phyloP scores from a whole-genome alignment of 176 grass and related monocot genomes.

The Thalia dealbata region DNA sequence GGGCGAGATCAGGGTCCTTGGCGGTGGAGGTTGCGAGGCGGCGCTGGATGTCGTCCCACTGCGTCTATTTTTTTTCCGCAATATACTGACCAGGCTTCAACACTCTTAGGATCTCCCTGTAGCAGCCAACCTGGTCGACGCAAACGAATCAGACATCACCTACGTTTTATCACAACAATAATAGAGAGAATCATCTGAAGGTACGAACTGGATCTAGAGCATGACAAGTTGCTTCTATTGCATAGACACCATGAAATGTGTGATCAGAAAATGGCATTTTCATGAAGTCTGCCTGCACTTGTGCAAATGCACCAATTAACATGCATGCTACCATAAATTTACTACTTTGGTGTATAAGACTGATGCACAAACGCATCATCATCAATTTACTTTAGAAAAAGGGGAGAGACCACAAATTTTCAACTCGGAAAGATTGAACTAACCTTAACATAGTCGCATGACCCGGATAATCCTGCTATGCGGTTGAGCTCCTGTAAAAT shows the following conservation, averaged over 20 bases:
- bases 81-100: constrained; percentile 91
- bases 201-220: constrained; percentile 55
- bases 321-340: not conserved
- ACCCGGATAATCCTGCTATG: constrained; percentile 46
- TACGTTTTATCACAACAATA: no score
- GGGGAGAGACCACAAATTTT: not conserved
- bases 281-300: constrained; percentile 73
- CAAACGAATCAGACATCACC: no score
- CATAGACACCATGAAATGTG: constrained; percentile 54
- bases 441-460: no score
- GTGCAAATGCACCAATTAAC: not conserved
- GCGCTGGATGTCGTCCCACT: constrained; percentile 98
- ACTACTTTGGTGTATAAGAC: not conserved
- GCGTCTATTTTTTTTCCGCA: constrained; percentile 69
- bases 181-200: no score
- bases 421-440: not conserved
- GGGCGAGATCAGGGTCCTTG: constrained; percentile 51
- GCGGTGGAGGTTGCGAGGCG: constrained; percentile 61
- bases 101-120: constrained; percentile 86
- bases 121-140: constrained; percentile 68
- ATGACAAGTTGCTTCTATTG: constrained; percentile 73
- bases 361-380: not conserved
- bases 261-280: constrained; percentile 61
- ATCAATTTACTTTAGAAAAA: no score
- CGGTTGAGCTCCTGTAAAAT: constrained; percentile 59